Evolutionary conservation across 495 filamentous ascomycete genomes (phyloP).

Genomic region (Hypoxylon lenormandii): DNA sequence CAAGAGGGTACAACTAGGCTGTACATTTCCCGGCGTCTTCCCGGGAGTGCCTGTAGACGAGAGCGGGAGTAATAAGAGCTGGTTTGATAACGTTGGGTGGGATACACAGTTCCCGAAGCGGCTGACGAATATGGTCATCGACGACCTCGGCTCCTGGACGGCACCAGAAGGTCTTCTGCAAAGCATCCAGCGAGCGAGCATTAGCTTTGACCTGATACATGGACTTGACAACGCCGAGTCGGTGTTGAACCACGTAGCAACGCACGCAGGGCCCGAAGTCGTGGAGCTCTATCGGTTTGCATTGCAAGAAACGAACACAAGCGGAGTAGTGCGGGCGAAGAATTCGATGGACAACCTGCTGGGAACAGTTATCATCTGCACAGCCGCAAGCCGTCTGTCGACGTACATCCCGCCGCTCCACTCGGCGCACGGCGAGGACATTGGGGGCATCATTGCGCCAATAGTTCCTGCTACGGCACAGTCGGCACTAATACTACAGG

Average conservation of each 20-base stretch:
- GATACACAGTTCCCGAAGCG: slow-evolving; percentile 64
- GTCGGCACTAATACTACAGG: slow-evolving; percentile 77
- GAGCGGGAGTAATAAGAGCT: slow-evolving; percentile 64
- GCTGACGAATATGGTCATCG: slow-evolving; percentile 70
- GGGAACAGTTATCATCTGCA: slow-evolving; percentile 86
- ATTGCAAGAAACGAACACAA: slow-evolving; percentile 75
- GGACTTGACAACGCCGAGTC: slow-evolving; percentile 79
- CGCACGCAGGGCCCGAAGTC: slow-evolving; percentile 81
- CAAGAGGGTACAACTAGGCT: slow-evolving; percentile 81
- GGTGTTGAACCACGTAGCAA: slow-evolving; percentile 79
- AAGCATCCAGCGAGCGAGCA: slow-evolving; percentile 74
- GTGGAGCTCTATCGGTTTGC: slow-evolving; percentile 84
- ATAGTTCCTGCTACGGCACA: slow-evolving; percentile 78
- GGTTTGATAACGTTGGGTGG: slow-evolving; percentile 66
- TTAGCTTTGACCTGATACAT: slow-evolving; percentile 82
- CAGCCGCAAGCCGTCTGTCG: slow-evolving; percentile 72
- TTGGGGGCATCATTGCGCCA: slow-evolving; percentile 84
- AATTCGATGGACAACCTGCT: slow-evolving; percentile 73
- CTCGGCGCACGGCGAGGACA: slow-evolving; percentile 60
- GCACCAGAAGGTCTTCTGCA: slow-evolving; percentile 78
- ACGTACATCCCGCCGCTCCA: slow-evolving; percentile 76
- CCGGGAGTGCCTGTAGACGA: slow-evolving; percentile 76
- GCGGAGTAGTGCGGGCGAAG: slow-evolving; percentile 85
- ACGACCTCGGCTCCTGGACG: slow-evolving; percentile 76
- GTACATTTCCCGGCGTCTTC: slow-evolving; percentile 80